Percentiles rank a stretch among this genome's conserved stretches.
These are phyloP conservation scores for Linum usitatissimum DNA, from an alignment of 345 rosid species.

Conservation along the genomic window DNA sequence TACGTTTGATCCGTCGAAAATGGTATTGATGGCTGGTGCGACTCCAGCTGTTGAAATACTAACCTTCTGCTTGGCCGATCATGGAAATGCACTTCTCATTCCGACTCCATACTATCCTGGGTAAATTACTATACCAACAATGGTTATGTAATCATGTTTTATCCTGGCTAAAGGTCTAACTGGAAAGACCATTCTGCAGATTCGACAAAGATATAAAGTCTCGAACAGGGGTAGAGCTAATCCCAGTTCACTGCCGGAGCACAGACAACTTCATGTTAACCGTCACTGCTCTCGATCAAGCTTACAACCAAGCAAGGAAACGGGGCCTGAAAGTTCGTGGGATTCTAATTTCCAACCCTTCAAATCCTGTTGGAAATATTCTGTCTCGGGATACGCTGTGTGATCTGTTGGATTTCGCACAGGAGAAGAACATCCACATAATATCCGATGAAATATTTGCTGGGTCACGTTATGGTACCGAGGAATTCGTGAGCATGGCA, in stretches of 20 bases:
- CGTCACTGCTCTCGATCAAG: conserved; percentile 65
- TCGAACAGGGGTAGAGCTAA: conserved; percentile 75
- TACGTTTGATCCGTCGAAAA: conserved; percentile 57
- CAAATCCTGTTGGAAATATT: conserved; percentile 83
- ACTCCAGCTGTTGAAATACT: conserved; percentile 84
- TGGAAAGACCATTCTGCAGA: conserved; percentile 32
- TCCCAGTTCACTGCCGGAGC: conserved; percentile 86
- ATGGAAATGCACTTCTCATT: conserved; percentile 73
- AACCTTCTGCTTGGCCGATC: conserved; percentile 84
- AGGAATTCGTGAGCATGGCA: conserved; percentile 76
- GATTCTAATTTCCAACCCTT: conserved; percentile 68
- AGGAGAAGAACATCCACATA: conserved; percentile 70
- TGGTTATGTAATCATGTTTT: background rate
- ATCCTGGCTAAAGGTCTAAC: background rate
- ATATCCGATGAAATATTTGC: conserved; percentile 85
- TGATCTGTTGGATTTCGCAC: conserved; percentile 53
- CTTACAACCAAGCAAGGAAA: conserved; percentile 73
- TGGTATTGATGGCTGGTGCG: conserved; percentile 70
- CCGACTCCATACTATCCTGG: conserved; percentile 92
- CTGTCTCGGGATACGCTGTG: conserved; percentile 49
- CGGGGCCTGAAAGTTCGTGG: conserved; percentile 67
- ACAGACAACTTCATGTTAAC: conserved; percentile 55
- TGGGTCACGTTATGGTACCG: conserved; percentile 58
- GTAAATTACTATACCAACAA: conserved; percentile 27
- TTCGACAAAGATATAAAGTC: conserved; percentile 73